Conservation (phyloP, 495 filamentous ascomycete genomes). For the Xanthoparmelia taractica region DNA sequence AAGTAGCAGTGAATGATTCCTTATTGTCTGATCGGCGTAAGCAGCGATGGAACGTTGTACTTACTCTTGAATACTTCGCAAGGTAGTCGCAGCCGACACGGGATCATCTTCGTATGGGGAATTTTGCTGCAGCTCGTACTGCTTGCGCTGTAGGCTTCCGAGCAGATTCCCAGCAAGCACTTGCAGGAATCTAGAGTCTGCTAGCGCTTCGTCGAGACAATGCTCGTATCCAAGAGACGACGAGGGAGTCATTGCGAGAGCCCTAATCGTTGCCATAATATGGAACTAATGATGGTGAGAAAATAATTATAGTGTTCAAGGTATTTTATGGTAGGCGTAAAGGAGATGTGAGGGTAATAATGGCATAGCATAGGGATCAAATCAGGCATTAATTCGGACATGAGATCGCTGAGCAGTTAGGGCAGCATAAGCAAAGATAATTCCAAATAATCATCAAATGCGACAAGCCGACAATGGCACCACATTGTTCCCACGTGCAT, state of each 20-base stretch:
- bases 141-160: constrained; percentile 9
- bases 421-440: neutral
- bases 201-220: constrained; percentile 10
- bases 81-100: constrained; percentile 4
- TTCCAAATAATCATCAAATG: constrained; percentile 9
- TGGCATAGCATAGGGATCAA: neutral
- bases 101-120: neutral
- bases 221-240: neutral
- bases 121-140: constrained; percentile 9
- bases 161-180: constrained; percentile 7
- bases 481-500: neutral
- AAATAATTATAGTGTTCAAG: neutral
- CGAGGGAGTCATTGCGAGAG: neutral
- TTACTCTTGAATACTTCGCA: constrained; percentile 9
- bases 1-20: neutral
- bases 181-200: constrained; percentile 14
- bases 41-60: neutral
- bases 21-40: neutral
- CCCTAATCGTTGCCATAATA: constrained; percentile 1
- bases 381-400: neutral
- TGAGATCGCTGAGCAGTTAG: neutral
- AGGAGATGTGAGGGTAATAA: neutral
- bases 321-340: neutral
- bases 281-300: neutral
- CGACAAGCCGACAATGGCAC: neutral